These are phyloP conservation scores for Aspergillus fumigatiaffinis DNA, from an alignment of 2,329 filamentous ascomycete genomes.

Conservation along the genomic window DNA sequence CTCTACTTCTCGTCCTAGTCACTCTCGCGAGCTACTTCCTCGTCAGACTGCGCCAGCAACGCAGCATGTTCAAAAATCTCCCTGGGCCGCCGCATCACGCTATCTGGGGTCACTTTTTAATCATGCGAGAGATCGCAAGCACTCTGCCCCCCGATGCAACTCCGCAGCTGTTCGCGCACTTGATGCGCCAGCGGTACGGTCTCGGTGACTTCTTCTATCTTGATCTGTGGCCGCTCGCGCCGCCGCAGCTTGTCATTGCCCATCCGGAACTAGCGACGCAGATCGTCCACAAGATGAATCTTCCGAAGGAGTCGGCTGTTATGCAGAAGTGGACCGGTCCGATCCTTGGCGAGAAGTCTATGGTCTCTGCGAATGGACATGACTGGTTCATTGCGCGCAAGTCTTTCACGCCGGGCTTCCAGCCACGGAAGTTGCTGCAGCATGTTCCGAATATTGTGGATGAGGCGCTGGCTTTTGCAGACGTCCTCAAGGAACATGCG, in stretches of 20 bases:
- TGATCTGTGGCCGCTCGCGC: slow-evolving; percentile 38
- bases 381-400: slow-evolving; percentile 33
- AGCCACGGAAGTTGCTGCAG: slow-evolving; percentile 7
- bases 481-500: slow-evolving; percentile 8
- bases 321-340: slow-evolving; percentile 24
- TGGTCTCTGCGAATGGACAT: slow-evolving; percentile 34
- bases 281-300: slow-evolving; percentile 34
- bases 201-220: slow-evolving; percentile 26
- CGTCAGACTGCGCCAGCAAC: slow-evolving; percentile 11
- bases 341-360: slow-evolving; percentile 28
- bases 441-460: slow-evolving; percentile 11
- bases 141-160: slow-evolving; percentile 13
- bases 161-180: slow-evolving; percentile 14
- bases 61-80: slow-evolving; percentile 14
- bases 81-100: slow-evolving; percentile 18
- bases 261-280: slow-evolving; percentile 38
- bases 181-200: slow-evolving; percentile 14
- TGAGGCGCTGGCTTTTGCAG: slow-evolving; percentile 8
- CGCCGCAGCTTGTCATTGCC: slow-evolving; percentile 34
- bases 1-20: slow-evolving; percentile 6
- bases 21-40: slow-evolving; percentile 10
- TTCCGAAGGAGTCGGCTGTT: slow-evolving; percentile 32
- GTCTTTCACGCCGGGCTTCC: slow-evolving; percentile 9
- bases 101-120: slow-evolving; percentile 17
- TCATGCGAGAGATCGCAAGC: slow-evolving; percentile 16